Base-by-base conservation (phyloP, 208 protist genomes). In the Angomonas deanei region DNA sequence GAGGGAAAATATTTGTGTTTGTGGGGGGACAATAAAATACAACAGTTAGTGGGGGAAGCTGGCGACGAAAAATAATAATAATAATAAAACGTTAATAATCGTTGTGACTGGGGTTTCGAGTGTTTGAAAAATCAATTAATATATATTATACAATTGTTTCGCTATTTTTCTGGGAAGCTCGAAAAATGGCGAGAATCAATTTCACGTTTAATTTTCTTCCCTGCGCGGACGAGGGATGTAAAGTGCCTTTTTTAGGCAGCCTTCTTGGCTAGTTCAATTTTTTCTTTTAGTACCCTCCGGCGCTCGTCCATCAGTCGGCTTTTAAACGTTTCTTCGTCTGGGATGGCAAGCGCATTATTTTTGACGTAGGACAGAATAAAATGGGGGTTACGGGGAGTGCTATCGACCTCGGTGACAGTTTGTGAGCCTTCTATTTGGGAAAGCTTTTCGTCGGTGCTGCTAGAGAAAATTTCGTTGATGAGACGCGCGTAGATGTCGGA, bases 301-400 rank as follows among this genome's bases (percentile, higher is more conserved):
- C 72, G 52, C 38, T 72, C 63, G 24, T 73, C 36, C 17, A 88
- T 39, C 10, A 73, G 33, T 10, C 72, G 19, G 15, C 61, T 68
- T 65, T 73, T 80, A 27, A 82, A 84, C 3, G 80, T 38, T 4
- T 78, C 69, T 61, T 92, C 85, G 24, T 66, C 66, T 28, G 81
- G 85, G 32, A 88, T 36, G 24, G 32, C 32, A 2, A 88, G 31
- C 49, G 76, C 66, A 13, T 70, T 71, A 27, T 61, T 50, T 31
- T 66, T 50, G 13, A 55, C 28, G 47, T 70, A 84, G 0, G 73
- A 76, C 1, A 64, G 36, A 46, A 66, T 62, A 26, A 77, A 30
- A 17, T n/a, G n/a, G n/a, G n/a, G n/a, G n/a, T n/a, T n/a, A n/a
- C n/a, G n/a, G n/a, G n/a, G n/a, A n/a, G n/a, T n/a, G n/a, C n/a